A percentile compares a stretch with the other conserved stretches of the same genome.
Conservation (phyloP, 1,139 yeast species). For the Blastobotrys persicus region DNA sequence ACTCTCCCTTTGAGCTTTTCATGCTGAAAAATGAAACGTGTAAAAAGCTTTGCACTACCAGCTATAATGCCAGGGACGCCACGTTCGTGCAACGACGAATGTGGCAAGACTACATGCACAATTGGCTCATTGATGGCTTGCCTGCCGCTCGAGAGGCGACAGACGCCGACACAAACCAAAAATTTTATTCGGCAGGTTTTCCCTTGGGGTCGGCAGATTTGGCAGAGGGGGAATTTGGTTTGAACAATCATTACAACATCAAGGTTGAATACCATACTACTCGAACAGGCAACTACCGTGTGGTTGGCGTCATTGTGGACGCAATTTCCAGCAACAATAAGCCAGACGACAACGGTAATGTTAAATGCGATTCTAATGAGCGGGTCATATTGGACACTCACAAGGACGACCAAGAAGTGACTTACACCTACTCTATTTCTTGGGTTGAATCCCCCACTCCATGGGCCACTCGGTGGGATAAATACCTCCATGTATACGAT, state of each 20-base stretch:
- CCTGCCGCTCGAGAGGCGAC: conserved; percentile 83
- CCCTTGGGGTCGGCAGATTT: conserved; percentile 57
- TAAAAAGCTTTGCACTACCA: conserved; percentile 55
- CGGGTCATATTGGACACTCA: conserved; percentile 36
- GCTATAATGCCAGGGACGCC: conserved; percentile 63
- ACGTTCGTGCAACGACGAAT: conserved; percentile 74
- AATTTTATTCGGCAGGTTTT: conserved; percentile 77
- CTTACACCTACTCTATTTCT: conserved; percentile 60
- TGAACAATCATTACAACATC: conserved; percentile 80
- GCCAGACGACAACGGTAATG: conserved; percentile 38
- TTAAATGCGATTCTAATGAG: conserved; percentile 39
- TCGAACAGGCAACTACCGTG: conserved; percentile 66
- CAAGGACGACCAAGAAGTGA: conserved; percentile 42
- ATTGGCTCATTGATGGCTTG: conserved; percentile 93
- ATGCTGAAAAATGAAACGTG: conserved; percentile 76
- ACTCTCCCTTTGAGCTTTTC: conserved; percentile 78
- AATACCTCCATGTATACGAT: conserved; percentile 85
- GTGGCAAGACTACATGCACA: conserved; percentile 77
- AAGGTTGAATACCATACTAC: conserved; percentile 78
- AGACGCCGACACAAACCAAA: conserved; percentile 39
- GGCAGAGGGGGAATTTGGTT: conserved; percentile 44
- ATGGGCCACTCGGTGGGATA: conserved; percentile 99
- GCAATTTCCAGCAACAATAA: conserved; percentile 62
- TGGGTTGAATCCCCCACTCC: conserved; percentile 69
- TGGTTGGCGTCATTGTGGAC: conserved; percentile 82